Conservation (phyloP, 495 filamentous ascomycete genomes). For the Bacidia gigantensis region DNA sequence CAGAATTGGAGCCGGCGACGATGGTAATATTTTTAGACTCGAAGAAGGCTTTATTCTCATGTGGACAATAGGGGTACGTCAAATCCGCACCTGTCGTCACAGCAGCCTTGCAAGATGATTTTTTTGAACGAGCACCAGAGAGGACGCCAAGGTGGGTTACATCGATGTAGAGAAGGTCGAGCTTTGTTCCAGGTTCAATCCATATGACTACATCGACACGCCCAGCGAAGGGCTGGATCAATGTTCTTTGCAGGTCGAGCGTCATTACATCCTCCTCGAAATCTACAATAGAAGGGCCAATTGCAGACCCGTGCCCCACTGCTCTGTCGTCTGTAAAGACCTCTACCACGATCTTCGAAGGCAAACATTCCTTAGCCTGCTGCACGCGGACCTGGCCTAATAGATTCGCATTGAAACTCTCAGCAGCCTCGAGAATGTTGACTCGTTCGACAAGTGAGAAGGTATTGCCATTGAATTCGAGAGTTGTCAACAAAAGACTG, state of each 20-base stretch:
- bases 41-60: not conserved
- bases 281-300: not conserved
- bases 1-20: conserved; percentile 8
- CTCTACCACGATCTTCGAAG: not conserved
- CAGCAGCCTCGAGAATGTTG: not conserved
- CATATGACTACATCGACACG: not conserved
- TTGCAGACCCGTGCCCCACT: not conserved
- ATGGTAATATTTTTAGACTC: conserved; percentile 7
- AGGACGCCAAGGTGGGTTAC: not conserved
- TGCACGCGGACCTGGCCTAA: not conserved
- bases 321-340: not conserved
- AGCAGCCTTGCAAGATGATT: not conserved
- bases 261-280: not conserved
- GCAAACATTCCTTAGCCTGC: not conserved
- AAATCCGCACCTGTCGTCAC: no score
- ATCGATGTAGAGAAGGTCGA: not conserved
- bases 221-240: no score
- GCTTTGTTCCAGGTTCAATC: not conserved
- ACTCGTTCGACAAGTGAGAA: no score
- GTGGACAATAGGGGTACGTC: not conserved
- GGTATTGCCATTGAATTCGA: no score
- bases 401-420: not conserved
- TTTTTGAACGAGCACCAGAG: not conserved
- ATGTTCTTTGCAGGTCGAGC: not conserved
- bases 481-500: no score